phyloP scores from a whole-genome alignment of 164 flowering plant genomes.

The Liquidambar formosana region DNA sequence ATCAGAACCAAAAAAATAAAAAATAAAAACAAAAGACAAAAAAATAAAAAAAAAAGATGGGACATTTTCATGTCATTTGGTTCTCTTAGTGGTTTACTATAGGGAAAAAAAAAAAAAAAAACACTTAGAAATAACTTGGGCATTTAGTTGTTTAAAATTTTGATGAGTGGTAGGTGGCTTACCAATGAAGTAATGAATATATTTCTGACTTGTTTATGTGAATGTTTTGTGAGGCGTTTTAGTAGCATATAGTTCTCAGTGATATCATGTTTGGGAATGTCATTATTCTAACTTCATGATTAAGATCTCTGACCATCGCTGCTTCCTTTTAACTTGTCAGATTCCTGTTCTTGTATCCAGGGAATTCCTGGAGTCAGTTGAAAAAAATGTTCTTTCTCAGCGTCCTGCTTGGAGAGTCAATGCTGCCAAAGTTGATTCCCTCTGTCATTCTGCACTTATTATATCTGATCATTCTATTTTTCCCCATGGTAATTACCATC shows the following conservation, averaged over 20 bases:
- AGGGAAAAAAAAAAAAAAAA: not conserved
- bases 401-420: constrained; percentile 86
- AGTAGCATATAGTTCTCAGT: not conserved
- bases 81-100: no score
- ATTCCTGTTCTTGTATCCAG: constrained; percentile 52
- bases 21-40: no score
- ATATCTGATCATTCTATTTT: constrained; percentile 87
- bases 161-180: not conserved
- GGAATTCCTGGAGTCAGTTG: constrained; percentile 73
- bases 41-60: no score
- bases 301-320: constrained; percentile 10
- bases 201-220: not conserved
- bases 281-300: not conserved
- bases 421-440: constrained; percentile 59
- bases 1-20: no score
- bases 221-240: not conserved
- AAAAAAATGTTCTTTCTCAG: constrained; percentile 42
- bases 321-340: constrained; percentile 40
- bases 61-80: no score
- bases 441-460: constrained; percentile 65
- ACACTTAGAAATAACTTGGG: not conserved
- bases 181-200: not conserved
- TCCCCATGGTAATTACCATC: constrained; percentile 45
- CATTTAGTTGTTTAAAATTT: not conserved
- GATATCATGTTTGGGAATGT: not conserved